Percentiles rank a stretch among this genome's conserved stretches.
These are phyloP conservation scores for Rhipidocladum racemiflorum DNA, from an alignment of 176 grass and related monocot species.

Conservation along the genomic window DNA sequence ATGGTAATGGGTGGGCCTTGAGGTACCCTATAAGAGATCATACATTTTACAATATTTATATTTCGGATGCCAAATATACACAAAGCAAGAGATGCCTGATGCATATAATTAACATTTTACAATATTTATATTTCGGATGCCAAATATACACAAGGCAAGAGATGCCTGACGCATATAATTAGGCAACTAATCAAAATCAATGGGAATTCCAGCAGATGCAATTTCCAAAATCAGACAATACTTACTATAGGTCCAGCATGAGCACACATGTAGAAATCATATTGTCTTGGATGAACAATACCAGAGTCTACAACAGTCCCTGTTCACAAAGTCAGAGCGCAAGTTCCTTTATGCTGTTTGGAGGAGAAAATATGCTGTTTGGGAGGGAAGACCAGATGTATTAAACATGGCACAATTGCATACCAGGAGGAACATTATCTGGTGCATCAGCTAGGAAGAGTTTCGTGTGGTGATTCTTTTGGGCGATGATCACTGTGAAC, in stretches of 20 bases:
- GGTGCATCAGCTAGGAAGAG: constrained; percentile 67
- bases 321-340: constrained; percentile 20
- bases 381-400: not conserved
- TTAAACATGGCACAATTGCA: constrained; percentile 12
- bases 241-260: constrained; percentile 94
- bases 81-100: constrained; percentile 21
- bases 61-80: constrained; percentile 15
- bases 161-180: too few species aligned
- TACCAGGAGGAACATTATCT: constrained; percentile 90
- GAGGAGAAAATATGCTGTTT: not conserved
- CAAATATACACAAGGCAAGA: too few species aligned
- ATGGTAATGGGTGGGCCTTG: constrained; percentile 85
- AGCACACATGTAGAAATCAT: constrained; percentile 91
- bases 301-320: constrained; percentile 76
- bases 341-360: not conserved
- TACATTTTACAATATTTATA: constrained; percentile 17
- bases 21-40: constrained; percentile 59
- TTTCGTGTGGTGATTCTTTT: constrained; percentile 96
- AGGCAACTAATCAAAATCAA: not conserved
- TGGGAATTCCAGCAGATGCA: not conserved
- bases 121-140: too few species aligned
- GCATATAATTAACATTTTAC: too few species aligned
- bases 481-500: constrained; percentile 86
- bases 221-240: constrained; percentile 11
- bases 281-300: constrained; percentile 83